Base-by-base conservation (phyloP, 768 basidiomycete species). In the Tricholoma sp. region DNA sequence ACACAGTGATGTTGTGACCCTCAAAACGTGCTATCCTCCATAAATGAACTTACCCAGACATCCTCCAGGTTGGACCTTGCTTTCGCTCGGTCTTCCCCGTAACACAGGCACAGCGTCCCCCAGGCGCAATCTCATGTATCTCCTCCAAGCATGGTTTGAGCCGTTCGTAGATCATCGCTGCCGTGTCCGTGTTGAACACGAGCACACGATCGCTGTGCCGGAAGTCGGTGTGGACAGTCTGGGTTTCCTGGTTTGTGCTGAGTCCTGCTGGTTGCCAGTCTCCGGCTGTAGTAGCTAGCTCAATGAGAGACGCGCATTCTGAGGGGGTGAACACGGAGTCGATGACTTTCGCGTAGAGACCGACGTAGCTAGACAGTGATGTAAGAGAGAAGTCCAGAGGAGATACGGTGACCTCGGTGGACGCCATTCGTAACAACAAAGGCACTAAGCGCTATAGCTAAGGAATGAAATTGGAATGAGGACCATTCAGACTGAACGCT, bases 181-280 rank as follows among this genome's bases (percentile, higher is more conserved):
- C 72, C 0, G 70, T 63, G 2, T 63, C 62, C 12, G 68, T 57
- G 55, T 78, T 73, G 37, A 74, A 70, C 24, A 70, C 66, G 0
- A 76, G 50, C 18, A 79, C 72, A 2, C 74, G 66, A 29, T 75
- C 72, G 58, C 73, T 75, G 49, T 76, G 72, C 42, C 77, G 66
- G 58, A 76, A 76, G 18, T 67, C 58, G 8, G 72, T 67, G 54
- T 76, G 65, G 48, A 78, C 66, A 24, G 66, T 65, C 24, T 68
- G 66, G 31, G 74, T 57, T 18, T 69, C 53, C 1, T 59, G 54
- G 1, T 58, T 61, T 31, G 71, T 70, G 53, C 68, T 62, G 1
- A 78, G 53, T 0, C 65, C 70, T 15, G 77, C 76, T n/a, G 71
- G 70, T 17, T 66, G 53, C 76, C 77, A 77, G 48, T 70, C 61